These are phyloP conservation scores for Lotmaria passim DNA, from an alignment of 208 protist genomes.

Conservation along the genomic window DNA sequence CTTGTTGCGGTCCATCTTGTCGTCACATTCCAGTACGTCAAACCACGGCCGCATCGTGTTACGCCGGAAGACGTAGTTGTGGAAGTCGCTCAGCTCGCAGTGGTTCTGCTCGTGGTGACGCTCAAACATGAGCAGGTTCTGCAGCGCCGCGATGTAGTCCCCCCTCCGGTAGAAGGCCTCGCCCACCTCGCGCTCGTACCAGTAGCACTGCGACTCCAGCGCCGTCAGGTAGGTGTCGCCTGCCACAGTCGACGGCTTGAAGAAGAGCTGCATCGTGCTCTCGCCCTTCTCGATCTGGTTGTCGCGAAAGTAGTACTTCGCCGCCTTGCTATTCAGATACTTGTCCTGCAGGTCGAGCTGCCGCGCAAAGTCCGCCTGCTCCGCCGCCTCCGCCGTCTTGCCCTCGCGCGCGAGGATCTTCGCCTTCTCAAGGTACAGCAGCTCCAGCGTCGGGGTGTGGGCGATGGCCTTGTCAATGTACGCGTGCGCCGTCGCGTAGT, in stretches of 20 bases:
- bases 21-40: slow-evolving; percentile 83
- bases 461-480: slow-evolving; percentile 90
- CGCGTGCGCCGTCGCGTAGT: slow-evolving; percentile 71
- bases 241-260: slow-evolving; percentile 48
- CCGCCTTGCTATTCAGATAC: slow-evolving; percentile 95
- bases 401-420: slow-evolving; percentile 83
- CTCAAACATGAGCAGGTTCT: slow-evolving; percentile 92
- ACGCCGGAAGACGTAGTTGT: slow-evolving; percentile 96
- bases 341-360: slow-evolving; percentile 96
- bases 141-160: slow-evolving; percentile 90
- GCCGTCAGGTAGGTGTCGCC: slow-evolving; percentile 79
- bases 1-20: slow-evolving; percentile 75
- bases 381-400: slow-evolving; percentile 80
- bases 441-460: slow-evolving; percentile 96
- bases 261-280: slow-evolving; percentile 92
- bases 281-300: slow-evolving; percentile 87
- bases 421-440: slow-evolving; percentile 93
- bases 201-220: slow-evolving; percentile 96
- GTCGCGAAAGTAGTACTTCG: slow-evolving; percentile 91
- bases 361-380: slow-evolving; percentile 85
- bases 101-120: slow-evolving; percentile 93
- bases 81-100: slow-evolving; percentile 97
- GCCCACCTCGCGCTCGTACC: slow-evolving; percentile 95
- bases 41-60: slow-evolving; percentile 96
- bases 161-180: slow-evolving; percentile 80